Base-by-base conservation (phyloP, 1,139 yeast species). In the Pichia norvegensis region DNA sequence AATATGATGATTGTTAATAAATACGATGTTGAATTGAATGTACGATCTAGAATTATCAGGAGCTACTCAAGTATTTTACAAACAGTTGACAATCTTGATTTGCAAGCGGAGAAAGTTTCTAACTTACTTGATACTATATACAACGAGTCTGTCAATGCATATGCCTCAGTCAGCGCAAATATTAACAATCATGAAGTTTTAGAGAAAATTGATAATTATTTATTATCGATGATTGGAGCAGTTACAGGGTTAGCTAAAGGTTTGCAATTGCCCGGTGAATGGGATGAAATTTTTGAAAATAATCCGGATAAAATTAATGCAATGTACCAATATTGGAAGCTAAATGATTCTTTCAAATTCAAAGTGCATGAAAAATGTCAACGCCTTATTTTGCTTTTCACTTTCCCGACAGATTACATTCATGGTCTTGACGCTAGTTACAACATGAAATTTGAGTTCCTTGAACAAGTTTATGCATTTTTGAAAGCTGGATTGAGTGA, bases 241-340 rank as follows among this genome's bases (percentile, higher is more conserved):
- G 62, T 86, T 0, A 71, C 72, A 20, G 85, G 82, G 47, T 65
- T 85, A 14, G 92, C 88, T 0, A 81, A 78, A 48, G 87, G 90
- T 0, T 65, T 83, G 53, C 71, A 73, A 41, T 61, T 76, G 5
- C 79, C 85, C 0, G 84, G 76, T 38, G 86, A 80, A 23, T 56
- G 67, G 14, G 76, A 73, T 16, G 73, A 69, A 17, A 63, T 64
- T 46, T 65, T 64, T 42, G 59, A 64, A 10, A 63, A 58, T 11
- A 36, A 42, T 4, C 63, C 64, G 19, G 58, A 61, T 16, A 38
- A 29, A 17, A 66, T 65, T 40, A 44, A 58, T 22, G 35, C 41
- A 7, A 59, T 65, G 14, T 58, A 65, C 42, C 43, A 49, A 4
- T 74, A 68, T 55, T 67, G 74, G 76, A 41, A 38, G 23, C 37